Evolutionary conservation across 2,329 filamentous ascomycete species (phyloP).

Genomic region (Aphanoascus verrucosus): DNA sequence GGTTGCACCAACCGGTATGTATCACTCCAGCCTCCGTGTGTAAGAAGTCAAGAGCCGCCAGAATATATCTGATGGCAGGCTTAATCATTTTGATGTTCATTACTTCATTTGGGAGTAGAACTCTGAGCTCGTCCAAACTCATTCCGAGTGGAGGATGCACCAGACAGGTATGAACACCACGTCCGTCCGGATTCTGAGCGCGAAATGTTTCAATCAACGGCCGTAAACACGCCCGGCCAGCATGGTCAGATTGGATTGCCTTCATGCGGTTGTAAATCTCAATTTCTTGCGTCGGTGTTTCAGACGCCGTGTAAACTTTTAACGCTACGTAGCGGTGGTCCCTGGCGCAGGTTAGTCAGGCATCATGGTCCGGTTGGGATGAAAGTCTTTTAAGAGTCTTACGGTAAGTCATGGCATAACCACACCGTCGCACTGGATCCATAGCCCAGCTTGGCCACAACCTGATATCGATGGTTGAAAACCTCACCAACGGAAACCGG

Average conservation of each 20-base stretch:
- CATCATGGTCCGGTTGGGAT: background rate
- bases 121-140: conserved; percentile 11
- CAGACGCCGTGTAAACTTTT: too few species aligned
- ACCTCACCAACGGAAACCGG: conserved; percentile 14
- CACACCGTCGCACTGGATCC: conserved; percentile 20
- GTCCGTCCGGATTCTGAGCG: too few species aligned
- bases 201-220: too few species aligned
- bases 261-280: too few species aligned
- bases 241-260: too few species aligned
- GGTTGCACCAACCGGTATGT: conserved; percentile 2
- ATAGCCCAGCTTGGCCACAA: conserved; percentile 20
- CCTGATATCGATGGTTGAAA: conserved; percentile 15
- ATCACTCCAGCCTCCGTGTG: conserved; percentile 5
- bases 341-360: too few species aligned
- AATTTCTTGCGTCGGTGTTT: too few species aligned
- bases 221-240: too few species aligned
- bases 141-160: conserved; percentile 12
- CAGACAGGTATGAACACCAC: conserved; percentile 9
- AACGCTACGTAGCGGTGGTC: too few species aligned
- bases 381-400: background rate
- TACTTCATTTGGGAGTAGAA: conserved; percentile 4
- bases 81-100: conserved; percentile 11
- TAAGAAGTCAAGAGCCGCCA: conserved; percentile 5
- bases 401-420: conserved; percentile 17
- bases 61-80: conserved; percentile 5